These are phyloP conservation scores for Linanthus parryae DNA, from an alignment of 148 eudicot species.

Conservation along the genomic window DNA sequence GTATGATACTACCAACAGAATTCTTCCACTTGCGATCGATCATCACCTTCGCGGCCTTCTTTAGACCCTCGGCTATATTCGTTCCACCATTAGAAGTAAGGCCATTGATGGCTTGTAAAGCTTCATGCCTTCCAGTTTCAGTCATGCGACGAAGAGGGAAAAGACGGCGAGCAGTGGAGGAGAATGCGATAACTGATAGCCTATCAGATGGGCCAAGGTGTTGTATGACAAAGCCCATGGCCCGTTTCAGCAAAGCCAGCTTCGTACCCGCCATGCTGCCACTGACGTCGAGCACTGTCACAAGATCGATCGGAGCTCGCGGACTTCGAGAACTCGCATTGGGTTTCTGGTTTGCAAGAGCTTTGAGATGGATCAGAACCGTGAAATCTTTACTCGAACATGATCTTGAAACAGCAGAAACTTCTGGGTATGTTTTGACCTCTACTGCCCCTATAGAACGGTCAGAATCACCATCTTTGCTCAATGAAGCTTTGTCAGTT, in stretches of 20 bases:
- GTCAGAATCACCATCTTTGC: too few relatives aligned
- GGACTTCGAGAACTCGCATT: background rate
- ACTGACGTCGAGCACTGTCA: conserved; percentile 48
- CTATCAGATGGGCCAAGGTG: conserved; percentile 43
- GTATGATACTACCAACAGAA: conserved; percentile 28
- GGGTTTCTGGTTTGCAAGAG: conserved; percentile 14
- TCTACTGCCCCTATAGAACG: conserved; percentile 22
- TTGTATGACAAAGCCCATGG: conserved; percentile 53
- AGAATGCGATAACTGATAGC: conserved; percentile 51
- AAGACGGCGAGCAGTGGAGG: conserved; percentile 50
- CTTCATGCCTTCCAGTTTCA: conserved; percentile 31
- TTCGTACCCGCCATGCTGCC: conserved; percentile 65
- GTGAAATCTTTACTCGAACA: conserved; percentile 23
- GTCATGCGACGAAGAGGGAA: conserved; percentile 52
- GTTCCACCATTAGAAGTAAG: conserved; percentile 47
- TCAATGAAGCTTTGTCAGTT: conserved; percentile 10
- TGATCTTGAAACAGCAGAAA: conserved; percentile 35
- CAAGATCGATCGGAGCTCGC: conserved; percentile 50
- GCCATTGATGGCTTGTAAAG: conserved; percentile 37
- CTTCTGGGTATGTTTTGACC: conserved; percentile 34
- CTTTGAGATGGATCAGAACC: conserved; percentile 41
- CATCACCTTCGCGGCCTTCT: conserved; percentile 15
- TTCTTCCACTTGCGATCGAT: conserved; percentile 26
- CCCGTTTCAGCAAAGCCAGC: conserved; percentile 49
- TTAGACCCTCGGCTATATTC: conserved; percentile 40